Base-by-base conservation (phyloP, 1,284 basidiomycete species). In the Trichosporon coremiiforme region DNA sequence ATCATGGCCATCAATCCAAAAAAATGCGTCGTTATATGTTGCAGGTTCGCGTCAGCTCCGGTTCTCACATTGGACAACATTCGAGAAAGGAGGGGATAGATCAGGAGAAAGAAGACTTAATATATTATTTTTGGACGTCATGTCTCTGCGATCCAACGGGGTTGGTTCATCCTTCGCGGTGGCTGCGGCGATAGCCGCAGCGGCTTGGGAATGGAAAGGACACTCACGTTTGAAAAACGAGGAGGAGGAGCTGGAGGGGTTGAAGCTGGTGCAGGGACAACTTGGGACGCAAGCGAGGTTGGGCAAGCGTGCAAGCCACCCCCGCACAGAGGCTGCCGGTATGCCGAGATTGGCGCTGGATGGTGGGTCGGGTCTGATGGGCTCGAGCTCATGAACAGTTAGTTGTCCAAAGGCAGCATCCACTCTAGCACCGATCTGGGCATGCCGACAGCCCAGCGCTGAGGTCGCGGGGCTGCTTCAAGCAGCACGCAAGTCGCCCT, bases 21-120 rank as follows among this genome's bases (percentile, higher is more conserved):
- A n/a, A n/a, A n/a, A n/a, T n/a, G n/a, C n/a, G n/a, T n/a, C n/a
- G n/a, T n/a, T n/a, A n/a, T n/a, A n/a, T n/a, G 41, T 45, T 45
- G 15, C 41, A 45, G 41, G 41, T 45, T 29, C 53, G 22, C 31
- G 57, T 60, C 57, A 60, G 57, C 57, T 33, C 57, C 29, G 31
- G 31, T 60, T 60, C 57, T 60, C 57, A 17, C 29, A 9, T 6
- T 25, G 22, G 20, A 60, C 29, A 35, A 35, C 57, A 60, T 29
- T 55, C 53, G 29, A 60, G 55, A n/a, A 8, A 17, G 15, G 57
- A 60, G 29, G 17, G 57, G 57, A 33, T 60, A 60, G 57, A 60
- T 60, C 57, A 60, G 57, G 57, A 60, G 57, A 60, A 60, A 60
- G 57, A 60, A 60, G 57, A 60, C 57, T 60, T 60, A 60, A 60